Base-by-base conservation (phyloP, 1,284 basidiomycete species). In the Cutaneotrichosporon dermatis region DNA sequence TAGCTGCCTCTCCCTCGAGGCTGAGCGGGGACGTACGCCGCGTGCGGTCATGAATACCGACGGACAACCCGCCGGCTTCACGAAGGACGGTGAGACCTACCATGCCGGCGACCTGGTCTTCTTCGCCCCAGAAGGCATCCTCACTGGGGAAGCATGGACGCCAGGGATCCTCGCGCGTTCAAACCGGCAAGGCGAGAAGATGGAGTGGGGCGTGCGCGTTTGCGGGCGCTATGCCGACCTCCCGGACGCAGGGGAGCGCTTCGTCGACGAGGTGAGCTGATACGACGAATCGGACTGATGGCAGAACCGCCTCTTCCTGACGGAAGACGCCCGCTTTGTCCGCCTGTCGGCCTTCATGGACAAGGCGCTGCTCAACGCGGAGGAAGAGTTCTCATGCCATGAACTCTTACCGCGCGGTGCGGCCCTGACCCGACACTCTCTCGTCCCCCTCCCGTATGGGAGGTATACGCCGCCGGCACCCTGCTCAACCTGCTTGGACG, bases 81-180 rank as follows among this genome's bases (percentile, higher is more conserved):
- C 40, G 40, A 33, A 57, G 9, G 36, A 52, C 15, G 60, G 57
- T 3, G 41, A 54, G 13, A 10, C 4, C 6, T 64, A 58, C 35
- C 71, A 71, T 37, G 4, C 40, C 3, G 37, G 57, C 46, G 68
- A 73, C 51, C 57, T 63, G 25, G 64, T 67, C 16, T 63, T 64
- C 33, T 25, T 71, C 15, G 66, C 64, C 16, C 7, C 33, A 2
- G n/a, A 10, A 7, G 46, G 54, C n/a, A 16, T 25, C 12, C n/a
- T 51, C 12, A 39, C 58, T 6, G 66, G 66, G 1, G 33, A 51
- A 11, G 25, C 60, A 2, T 69, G 63, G 59, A 35, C 34, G 4
- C 55, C 66, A 6, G 69, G 66, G 4, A 57, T 66, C 40, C 40
- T 70, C 40, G 13, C 34, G 6, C 3, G 34, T 8, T 12, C 39